Base-by-base conservation (phyloP, 2,329 filamentous ascomycete genomes). In the Fusarium napiforme region DNA sequence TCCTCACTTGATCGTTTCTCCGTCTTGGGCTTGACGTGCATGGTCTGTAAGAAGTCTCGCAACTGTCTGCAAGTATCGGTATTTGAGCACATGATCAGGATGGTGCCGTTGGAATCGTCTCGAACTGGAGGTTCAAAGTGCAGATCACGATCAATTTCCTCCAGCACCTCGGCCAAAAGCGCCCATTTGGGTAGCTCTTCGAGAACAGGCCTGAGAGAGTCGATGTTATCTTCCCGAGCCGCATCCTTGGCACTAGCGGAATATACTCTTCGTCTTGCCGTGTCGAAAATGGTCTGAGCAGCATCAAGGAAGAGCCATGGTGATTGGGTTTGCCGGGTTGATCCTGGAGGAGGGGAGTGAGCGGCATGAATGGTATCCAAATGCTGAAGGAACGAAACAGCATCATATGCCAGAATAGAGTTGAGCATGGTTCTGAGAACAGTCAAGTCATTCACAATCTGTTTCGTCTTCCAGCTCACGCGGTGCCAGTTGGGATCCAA, bases 291-390 rank as follows among this genome's bases (percentile, higher is more conserved):
- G 21, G 93, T 95, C 81, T 98, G 93, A 1, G 96, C 96, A 30
- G 96, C 95, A 81, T 98, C 96, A 9, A 98, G 88, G 77, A 98
- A 98, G 37, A 99, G 86, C 96, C 96, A 99, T 0, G 96, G 96
- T 1, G 95, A 97, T 77, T 97, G 94, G 39, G 92, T 95, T 78
- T 97, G 93, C 72, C 92, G 90, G 6, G 91, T 97, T 5, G 95
- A 96, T 1, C 95, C 95, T 14, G 95, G 93, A 3, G 94, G 92
- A 9, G 96, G 95, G 53, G 94, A 93, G 79, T 97, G 95, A 1
- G 95, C 94, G 15, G 96, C 94, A 55, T 97, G 90, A 52, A 99
- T 96, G 2, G 95, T 98, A 80, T 99, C 96, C 9, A 99, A 88
- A 80, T 97, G 96, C 79, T 96, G 93, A 69, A 97, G 90, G 80